These are phyloP conservation scores for Casuarina cunninghamiana DNA, from an alignment of 306 rosid genomes.

Conservation along the genomic window DNA sequence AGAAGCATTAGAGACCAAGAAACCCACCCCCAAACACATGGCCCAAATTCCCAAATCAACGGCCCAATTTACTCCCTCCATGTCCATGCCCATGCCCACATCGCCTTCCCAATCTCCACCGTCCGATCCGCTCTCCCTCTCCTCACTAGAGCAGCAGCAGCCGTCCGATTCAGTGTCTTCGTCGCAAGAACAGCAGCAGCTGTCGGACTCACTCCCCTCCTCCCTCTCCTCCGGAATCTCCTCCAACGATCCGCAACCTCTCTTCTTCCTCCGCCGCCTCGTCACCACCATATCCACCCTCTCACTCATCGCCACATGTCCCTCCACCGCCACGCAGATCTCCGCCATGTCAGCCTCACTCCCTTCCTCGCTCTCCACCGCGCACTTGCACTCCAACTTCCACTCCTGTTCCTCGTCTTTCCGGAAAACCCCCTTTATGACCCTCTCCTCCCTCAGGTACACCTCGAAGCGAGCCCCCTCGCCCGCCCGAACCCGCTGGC, in stretches of 20 bases:
- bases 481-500: constrained; percentile 39
- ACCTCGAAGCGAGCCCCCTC: constrained; percentile 46
- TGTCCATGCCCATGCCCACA: constrained; percentile 18
- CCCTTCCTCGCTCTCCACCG: constrained; percentile 24
- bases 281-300: constrained; percentile 31
- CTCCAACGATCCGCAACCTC: constrained; percentile 28
- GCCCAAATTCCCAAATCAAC: constrained; percentile 62
- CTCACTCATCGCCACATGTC: constrained; percentile 38
- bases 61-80: constrained; percentile 44
- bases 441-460: constrained; percentile 39
- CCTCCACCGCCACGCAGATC: constrained; percentile 49
- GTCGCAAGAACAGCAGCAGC: constrained; percentile 12
- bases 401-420: constrained; percentile 35
- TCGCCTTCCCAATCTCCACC: constrained; percentile 17
- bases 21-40: constrained; percentile 56
- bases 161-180: constrained; percentile 28
- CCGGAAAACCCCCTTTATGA: constrained; percentile 43
- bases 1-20: constrained; percentile 50
- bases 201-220: constrained; percentile 28
- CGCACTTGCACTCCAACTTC: constrained; percentile 46
- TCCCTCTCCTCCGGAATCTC: constrained; percentile 52
- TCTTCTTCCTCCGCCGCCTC: constrained; percentile 19
- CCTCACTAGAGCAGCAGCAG: constrained; percentile 14
- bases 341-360: constrained; percentile 26
- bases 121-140: constrained; percentile 11